Base-by-base conservation (phyloP, 2,329 filamentous ascomycete species). In the Aspergillus fumigatiaffinis region DNA sequence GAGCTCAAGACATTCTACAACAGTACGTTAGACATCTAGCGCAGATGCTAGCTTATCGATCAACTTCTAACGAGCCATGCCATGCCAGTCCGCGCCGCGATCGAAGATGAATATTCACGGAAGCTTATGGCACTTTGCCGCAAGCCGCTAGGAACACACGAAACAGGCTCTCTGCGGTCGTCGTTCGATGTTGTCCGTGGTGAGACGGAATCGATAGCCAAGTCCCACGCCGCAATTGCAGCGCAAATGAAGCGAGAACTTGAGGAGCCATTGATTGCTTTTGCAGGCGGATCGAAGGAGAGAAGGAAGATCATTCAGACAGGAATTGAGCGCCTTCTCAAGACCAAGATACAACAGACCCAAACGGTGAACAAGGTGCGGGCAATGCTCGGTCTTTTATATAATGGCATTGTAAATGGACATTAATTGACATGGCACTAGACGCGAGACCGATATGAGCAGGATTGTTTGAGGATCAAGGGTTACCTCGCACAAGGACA, bases 381-480 rank as follows among this genome's bases (percentile, higher is more conserved):
- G 82, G 12, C 21, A 14, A 47, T 26, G 21, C 65, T 14, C 14
- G 12, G 32, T 17, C 14, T 5, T 23, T 2, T 4, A 21, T 48
- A 38, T 29, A 6, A 28, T 52, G 21, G 51, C 9, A 10, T 23
- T 8, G 23, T 25, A 10, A 38, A 52, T 54, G 46, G 50, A 53
- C 29, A n/a, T 21, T 54, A 59, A 51, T 57, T 65, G 42, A 65
- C 41, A 29, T 9, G 12, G 32, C 23, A 23, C 6, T 60, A 91
- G 89, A 90, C 92, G 17, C 85, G 94, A 63, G 94, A 99, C 76
- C 88, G 89, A 51, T 99, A 95, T 72, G 94, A 99, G 76, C 93
- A 99, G 75, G 95, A 99, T 67, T 97, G 93, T 71, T 82, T 99
- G 48, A 94, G 96, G 73, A 97, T 99, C 74, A 99, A 99, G 76